Percentiles rank a stretch among this genome's conserved stretches.
phyloP scores from a whole-genome alignment of 1,284 basidiomycete genomes.

The Rhodotorula sp. region DNA sequence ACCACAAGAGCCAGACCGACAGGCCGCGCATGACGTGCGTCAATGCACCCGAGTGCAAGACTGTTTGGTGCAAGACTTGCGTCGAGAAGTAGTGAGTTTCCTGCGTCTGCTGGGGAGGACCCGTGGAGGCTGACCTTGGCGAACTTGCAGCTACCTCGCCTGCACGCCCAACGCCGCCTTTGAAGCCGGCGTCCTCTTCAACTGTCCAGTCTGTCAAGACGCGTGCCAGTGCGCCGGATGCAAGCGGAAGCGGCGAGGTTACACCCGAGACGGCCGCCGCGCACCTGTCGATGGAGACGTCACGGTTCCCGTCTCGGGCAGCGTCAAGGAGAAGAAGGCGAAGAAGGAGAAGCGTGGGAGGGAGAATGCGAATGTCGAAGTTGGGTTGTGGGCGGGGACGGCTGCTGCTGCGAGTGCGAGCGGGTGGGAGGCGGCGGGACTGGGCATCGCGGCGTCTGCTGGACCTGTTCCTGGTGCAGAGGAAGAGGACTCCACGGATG shows the following conservation, averaged over 20 bases:
- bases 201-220: slow-evolving; percentile 30
- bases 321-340: not conserved
- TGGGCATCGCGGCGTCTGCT: not conserved
- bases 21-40: slow-evolving; percentile 30
- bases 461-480: not conserved
- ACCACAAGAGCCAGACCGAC: slow-evolving; percentile 23
- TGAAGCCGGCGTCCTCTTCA: slow-evolving; percentile 9
- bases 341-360: not conserved
- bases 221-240: slow-evolving; percentile 24
- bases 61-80: slow-evolving; percentile 34
- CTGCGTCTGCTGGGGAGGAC: no score
- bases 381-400: not conserved
- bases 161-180: slow-evolving; percentile 13
- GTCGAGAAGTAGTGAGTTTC: slow-evolving; percentile 31
- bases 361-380: not conserved
- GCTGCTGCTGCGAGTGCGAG: not conserved
- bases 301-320: not conserved
- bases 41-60: slow-evolving; percentile 26
- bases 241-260: slow-evolving; percentile 12
- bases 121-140: not conserved
- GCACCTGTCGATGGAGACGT: not conserved
- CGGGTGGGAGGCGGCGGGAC: not conserved
- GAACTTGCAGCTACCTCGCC: slow-evolving; percentile 19
- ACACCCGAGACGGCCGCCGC: not conserved
- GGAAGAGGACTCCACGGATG: slow-evolving; percentile 1